Evolutionary conservation across 129 eudicot genomes (phyloP), one percentile per base, ranked within the genome.

Genomic region (Lactuca saligna): DNA sequence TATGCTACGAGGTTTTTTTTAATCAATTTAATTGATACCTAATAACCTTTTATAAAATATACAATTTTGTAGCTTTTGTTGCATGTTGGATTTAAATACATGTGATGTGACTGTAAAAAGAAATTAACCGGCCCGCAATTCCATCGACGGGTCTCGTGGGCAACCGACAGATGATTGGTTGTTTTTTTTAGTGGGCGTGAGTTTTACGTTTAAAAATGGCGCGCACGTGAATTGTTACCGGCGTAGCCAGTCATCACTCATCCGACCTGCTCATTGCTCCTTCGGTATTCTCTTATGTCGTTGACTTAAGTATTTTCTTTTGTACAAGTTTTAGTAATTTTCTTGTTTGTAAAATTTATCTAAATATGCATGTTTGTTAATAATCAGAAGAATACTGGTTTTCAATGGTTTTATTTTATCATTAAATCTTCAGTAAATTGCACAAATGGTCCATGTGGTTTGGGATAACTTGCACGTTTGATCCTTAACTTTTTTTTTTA

Each of bases 141-240:
- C 15, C n/a, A 12, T 11, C 16, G 49, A 50, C 35, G 67, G 9
- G 68, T 63, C 54, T 38, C 8, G 20, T 41, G 29, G 38, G 39
- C 61, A 4, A 13, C 54, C 6, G 54, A 68, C 54, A 68, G 54
- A 7, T 38, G 1, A 16, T 3, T 34, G 14, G 57, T 9, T 53
- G 51, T 46, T 46, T 46, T 44, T 44, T 42, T 46, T 11, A 12
- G 0, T 46, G 51, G 51, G 57, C 17, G 57, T 53, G 20, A 53
- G 10, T n/a, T 53, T 53, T 53, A 53, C 57, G 57, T 53, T 53
- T 53, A 15, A 0, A 53, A 53, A 15, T n/a, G 8, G 17, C 2
- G 25, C 17, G 8, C 63, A 55, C 20, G 62, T 54, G 72, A 68
- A 34, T n/a, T 35, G 35, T 38, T 68, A 68, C 63, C 29, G 31